Evolutionary conservation across 306 rosid species (phyloP), one percentile per base, ranked within the genome.

Genomic region (Sesbania bispinosa): DNA sequence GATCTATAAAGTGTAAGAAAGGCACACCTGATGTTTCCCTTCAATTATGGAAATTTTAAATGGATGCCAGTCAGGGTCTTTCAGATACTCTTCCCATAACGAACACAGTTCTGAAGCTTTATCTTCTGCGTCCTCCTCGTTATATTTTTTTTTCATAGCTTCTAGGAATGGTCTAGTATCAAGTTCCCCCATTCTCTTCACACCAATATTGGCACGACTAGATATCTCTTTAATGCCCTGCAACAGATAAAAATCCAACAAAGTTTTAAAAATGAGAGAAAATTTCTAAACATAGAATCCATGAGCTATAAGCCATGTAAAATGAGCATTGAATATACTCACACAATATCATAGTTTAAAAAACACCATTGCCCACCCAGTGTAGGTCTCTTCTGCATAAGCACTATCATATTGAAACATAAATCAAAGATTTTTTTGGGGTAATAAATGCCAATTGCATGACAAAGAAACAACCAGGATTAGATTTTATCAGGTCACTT

Each of bases 151-250:
- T 81, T 85, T 89, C 96, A 89, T 82, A 75, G 79, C 87, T 81
- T 89, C 88, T 71, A 77, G 66, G 75, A 95, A 95, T 16, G 99
- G 96, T 74, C 79, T 86, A 64, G 42, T 41, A 69, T 89, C 93
- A 35, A 95, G 95, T 79, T 92, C 97, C 66, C 99, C 99, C 99
- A 95, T 89, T 92, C 97, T 86, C 74, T 90, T 92, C 24, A 95
- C 82, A 14, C 93, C 81, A 81, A 92, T 80, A 20, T 76, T 35
- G 27, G 82, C 77, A 73, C 77, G 80, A 36, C 54, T 72, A 45
- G 91, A 54, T 38, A 82, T 55, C 53, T 89, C 99, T 79, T 87
- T 91, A 68, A 85, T 80, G 69, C 74, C 77, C 99, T 95, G 78
- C 36, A 62, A 39, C 43, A 64, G 21, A 58, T 24, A 33, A 71